These are phyloP conservation scores for Larix kaempferi DNA, from an alignment of 75 land plant genomes.

Conservation along the genomic window DNA sequence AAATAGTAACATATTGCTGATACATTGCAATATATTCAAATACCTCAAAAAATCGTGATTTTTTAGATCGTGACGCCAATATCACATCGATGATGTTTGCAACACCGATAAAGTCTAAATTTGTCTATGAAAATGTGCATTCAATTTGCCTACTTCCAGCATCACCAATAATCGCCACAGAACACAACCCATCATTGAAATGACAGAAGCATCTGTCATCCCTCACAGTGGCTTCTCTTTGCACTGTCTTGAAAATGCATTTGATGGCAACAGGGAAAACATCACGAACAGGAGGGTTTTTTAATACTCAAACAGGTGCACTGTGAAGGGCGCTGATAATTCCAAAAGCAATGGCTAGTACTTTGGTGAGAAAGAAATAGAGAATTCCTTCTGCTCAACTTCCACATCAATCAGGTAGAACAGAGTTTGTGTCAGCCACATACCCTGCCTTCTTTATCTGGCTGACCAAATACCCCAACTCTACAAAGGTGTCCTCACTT, in stretches of 20 bases:
- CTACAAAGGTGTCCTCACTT: background rate
- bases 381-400: constrained; percentile 8
- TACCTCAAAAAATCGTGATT: too few relatives aligned
- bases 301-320: constrained; percentile 3
- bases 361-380: constrained; percentile 9
- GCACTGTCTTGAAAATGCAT: constrained; percentile 4
- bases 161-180: constrained; percentile 18
- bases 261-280: constrained; percentile 8
- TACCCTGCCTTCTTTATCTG: constrained; percentile 15
- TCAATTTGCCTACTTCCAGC: too few relatives aligned
- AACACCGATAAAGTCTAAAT: too few relatives aligned
- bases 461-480: background rate
- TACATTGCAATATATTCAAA: too few relatives aligned
- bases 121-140: too few relatives aligned
- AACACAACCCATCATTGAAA: constrained; percentile 12
- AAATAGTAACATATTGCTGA: too few relatives aligned
- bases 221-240: constrained; percentile 2
- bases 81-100: too few relatives aligned
- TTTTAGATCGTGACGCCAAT: too few relatives aligned
- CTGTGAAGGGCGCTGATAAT: background rate
- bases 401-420: constrained; percentile 12
- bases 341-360: constrained; percentile 17
- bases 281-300: constrained; percentile 7
- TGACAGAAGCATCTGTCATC: constrained; percentile 13
- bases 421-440: constrained; percentile 5